Evolutionary conservation across 306 rosid genomes (phyloP), one percentile per base, ranked within the genome.

Genomic region (Prunus davidiana): DNA sequence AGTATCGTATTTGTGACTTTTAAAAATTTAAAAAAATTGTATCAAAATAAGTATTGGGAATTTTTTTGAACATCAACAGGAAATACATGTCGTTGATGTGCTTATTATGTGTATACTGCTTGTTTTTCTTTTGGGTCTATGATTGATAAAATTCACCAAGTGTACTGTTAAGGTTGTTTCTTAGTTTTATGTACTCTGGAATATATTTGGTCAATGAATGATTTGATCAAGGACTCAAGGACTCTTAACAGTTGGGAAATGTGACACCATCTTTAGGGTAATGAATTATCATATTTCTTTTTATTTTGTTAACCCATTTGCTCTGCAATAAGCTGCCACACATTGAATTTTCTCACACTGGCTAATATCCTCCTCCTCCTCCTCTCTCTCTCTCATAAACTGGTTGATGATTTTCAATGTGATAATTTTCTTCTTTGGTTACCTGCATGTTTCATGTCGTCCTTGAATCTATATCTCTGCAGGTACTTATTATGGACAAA

Each of bases 401-500:
- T 25, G 9, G 9, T 13, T 56, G 30, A 64, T 50, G 34, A 14
- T 56, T 32, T 60, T 24, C 47, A 7, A 22, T 34, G 2, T 20
- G 12, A 57, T 34, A 13, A 19, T 6, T 8, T 6, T 38, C 28
- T 52, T 56, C 19, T 51, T 58, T 41, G 43, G n/a, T 58, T 46
- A 25, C 18, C 32, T 46, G 16, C 55, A 32, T 62, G 32, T 79
- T 79, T 76, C 22, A 66, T 78, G 80, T 56, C 63, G 43, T 83
- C 55, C 68, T 78, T 70, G 71, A 66, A 50, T 74, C 76, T 78
- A 70, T 82, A 81, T 64, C 10, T 63, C 72, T 87, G 72, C 80
- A 95, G 99, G 99, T 95, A 83, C 91, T 95, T 57, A 90, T 95
- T 83, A 90, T 95, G 99, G 99, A 95, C 85, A 95, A 86, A 84